Evolutionary conservation across 1,284 basidiomycete species (phyloP), one percentile per base, ranked within the genome.

Genomic region (Naganishia sp.): DNA sequence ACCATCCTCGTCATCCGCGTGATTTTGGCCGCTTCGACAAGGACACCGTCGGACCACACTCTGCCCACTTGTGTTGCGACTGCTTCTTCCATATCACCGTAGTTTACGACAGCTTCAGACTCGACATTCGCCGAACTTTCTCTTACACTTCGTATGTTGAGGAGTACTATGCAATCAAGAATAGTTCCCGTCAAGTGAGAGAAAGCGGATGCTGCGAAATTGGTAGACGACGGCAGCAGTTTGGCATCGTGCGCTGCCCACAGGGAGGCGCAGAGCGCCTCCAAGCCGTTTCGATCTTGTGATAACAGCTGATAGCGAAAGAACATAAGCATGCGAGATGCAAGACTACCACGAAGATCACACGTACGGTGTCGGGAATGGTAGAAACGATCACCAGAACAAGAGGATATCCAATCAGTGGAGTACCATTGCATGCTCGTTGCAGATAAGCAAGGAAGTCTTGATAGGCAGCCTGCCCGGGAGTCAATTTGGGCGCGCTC

Each of bases 361-460:
- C 60, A 16, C 84, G 55, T 73, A 88, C 86, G 42, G 81, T 81
- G 3, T 82, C 74, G 6, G 91, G 90, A 31, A 95, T 85, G 0
- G 90, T 92, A 0, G 90, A 89, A 4, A 95, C 74, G 28, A 93
- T 83, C 45, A 94, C 80, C 10, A 94, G 79, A 36, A 94, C 81
- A 0, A 87, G 83, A 0, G 90, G 90, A 74, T 93, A 94, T 3
- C 88, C 88, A 70, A 88, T 83, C 3, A 84, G 70, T 0, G 90
- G 87, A n/a, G 87, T 86, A 0, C 88, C 88, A 11, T 84, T 84
- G 75, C 91, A 94, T 9, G 87, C 90, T 1, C 86, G 78, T 69
- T 86, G 82, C 18, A 94, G 82, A 79, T 92, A 93, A 33, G 82
- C 83, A 31, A 90, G 76, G 75, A 94, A 90, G 44, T 88, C 46